Conservation (phyloP, 139 green algal species). For the Chlorella sp. region DNA sequence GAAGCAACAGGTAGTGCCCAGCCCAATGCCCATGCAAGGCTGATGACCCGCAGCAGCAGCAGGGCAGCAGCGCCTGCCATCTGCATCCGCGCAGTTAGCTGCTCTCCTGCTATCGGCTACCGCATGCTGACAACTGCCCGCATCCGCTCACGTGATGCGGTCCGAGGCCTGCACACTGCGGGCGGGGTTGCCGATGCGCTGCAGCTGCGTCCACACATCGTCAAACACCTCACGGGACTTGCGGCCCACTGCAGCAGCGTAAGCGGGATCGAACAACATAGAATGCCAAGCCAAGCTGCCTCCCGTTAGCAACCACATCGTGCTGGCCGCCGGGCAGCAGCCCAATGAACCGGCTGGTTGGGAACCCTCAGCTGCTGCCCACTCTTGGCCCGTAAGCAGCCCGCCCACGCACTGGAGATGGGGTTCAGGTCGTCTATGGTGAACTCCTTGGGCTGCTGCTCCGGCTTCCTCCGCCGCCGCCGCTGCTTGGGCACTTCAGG, state of each 20-base stretch:
- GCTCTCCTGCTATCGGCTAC: too few relatives aligned
- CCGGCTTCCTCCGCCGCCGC: background rate
- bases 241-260: conserved; percentile 68
- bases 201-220: conserved; percentile 84
- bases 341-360: too few relatives aligned
- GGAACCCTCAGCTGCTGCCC: too few relatives aligned
- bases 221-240: conserved; percentile 85
- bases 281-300: too few relatives aligned
- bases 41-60: too few relatives aligned
- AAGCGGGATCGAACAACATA: too few relatives aligned
- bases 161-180: conserved; percentile 15
- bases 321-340: background rate
- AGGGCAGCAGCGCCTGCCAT: background rate
- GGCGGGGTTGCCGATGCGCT: conserved; percentile 52
- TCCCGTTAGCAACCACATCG: too few relatives aligned
- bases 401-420: background rate
- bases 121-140: too few relatives aligned
- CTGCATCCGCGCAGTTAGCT: too few relatives aligned
- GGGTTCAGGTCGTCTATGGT: conserved; percentile 2
- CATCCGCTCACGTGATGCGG: background rate
- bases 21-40: too few relatives aligned
- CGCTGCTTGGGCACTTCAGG: conserved; percentile 3
- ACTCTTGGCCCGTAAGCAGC: too few relatives aligned
- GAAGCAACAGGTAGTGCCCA: too few relatives aligned
- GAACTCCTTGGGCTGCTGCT: background rate